Evolutionary conservation across 2,329 filamentous ascomycete species (phyloP), one percentile per base, ranked within the genome.

Genomic region (Colletotrichum neosansevieriae): DNA sequence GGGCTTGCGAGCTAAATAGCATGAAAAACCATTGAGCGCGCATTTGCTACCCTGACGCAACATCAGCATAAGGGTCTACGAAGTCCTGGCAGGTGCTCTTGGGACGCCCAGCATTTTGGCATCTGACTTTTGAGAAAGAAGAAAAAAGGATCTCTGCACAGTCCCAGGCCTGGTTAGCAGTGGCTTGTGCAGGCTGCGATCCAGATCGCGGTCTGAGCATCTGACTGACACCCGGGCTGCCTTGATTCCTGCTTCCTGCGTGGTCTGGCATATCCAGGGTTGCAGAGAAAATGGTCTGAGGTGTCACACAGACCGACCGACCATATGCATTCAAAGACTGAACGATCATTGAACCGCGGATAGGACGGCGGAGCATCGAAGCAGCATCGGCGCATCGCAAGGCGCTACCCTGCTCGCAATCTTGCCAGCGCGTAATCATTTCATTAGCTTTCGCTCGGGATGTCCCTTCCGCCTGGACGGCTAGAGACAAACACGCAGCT

Each of bases 401-500:
- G 59, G 59, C 38, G 15, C 11, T 54, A 29, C 40, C 65, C 54
- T 59, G 61, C 29, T 38, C 10, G 19, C 29, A 10, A 36, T 32
- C 15, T 56, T 47, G 47, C 54, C 32, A 21, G 54, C 54, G 13
- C 38, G 47, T 32, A 29, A 10, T 24, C 47, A 9, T 40, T 40
- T 21, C 49, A 29, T 15, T 58, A 42, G 53, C 9, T 29, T 21
- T 45, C 29, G 34, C 47, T 58, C 65, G 65, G 65, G 53, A 45
- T 58, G 54, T 15, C 53, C 45, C 61, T 67, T n/a, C 60, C 65
- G 65, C 21, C 19, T 29, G 36, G 53, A 54, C 32, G 60, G 47
- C 44, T 58, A 17, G 40, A 45, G 47, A 56, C 53, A 50, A 45
- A 68, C 60, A 61, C 38, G 40, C 15, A 21, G 54, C 32, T 15